Conservation (phyloP, 2,329 filamentous ascomycete species). For the Aspergillus neoniger region DNA sequence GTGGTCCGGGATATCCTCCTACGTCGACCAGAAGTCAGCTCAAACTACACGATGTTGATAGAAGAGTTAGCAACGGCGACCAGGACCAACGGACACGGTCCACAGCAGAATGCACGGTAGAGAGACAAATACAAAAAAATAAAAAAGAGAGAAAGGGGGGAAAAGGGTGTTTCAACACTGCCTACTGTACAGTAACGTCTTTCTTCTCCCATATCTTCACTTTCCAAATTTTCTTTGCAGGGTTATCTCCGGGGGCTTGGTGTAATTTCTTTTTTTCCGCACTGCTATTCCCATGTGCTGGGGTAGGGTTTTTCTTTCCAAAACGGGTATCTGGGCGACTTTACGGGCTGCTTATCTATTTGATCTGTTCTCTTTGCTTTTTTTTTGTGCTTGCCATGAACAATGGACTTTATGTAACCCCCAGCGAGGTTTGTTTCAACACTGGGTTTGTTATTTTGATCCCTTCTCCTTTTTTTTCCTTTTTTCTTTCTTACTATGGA, state of each 20-base stretch:
- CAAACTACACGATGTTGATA: slow-evolving; percentile 55
- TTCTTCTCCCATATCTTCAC: not conserved
- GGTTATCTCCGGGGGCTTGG: slow-evolving; percentile 9
- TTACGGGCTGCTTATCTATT: not conserved
- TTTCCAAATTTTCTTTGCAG: not conserved
- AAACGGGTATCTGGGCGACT: slow-evolving; percentile 6
- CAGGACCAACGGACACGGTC: slow-evolving; percentile 33
- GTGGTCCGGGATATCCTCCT: slow-evolving; percentile 71
- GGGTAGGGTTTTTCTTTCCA: not conserved
- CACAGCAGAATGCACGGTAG: slow-evolving; percentile 23
- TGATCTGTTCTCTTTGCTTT: slow-evolving; percentile 1
- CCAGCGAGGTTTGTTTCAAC: slow-evolving; percentile 5
- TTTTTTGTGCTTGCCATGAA: not conserved
- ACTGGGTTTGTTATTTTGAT: slow-evolving; percentile 15
- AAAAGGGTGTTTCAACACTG: slow-evolving; percentile 9
- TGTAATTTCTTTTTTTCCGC: not conserved
- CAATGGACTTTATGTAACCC: slow-evolving; percentile 3
- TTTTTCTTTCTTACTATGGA: too few relatives aligned
- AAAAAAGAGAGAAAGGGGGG: too few relatives aligned
- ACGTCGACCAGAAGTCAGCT: slow-evolving; percentile 64
- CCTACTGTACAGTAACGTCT: slow-evolving; percentile 19
- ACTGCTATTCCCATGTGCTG: not conserved
- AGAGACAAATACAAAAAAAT: not conserved
- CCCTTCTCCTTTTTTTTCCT: not conserved
- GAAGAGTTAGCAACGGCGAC: slow-evolving; percentile 42